A percentile compares a stretch with the other conserved stretches of the same genome.
phyloP scores from a whole-genome alignment of 768 basidiomycete species.

The Pleurotus salmoneostramineus region DNA sequence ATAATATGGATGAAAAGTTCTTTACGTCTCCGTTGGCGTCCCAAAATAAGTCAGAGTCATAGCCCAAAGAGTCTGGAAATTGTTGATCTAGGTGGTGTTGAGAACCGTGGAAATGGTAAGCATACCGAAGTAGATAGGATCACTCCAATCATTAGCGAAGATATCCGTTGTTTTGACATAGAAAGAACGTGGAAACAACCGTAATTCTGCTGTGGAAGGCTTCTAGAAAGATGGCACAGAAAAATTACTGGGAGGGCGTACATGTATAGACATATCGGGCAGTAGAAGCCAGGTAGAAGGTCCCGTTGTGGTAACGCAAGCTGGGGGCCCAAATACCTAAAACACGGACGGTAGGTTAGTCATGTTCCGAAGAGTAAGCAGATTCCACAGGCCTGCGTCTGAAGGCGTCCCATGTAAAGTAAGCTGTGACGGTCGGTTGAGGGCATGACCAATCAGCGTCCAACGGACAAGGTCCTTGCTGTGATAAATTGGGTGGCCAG shows the following conservation, averaged over 20 bases:
- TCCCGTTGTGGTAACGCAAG: constrained; percentile 30
- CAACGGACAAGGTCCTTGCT: constrained; percentile 31
- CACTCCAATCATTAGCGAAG: constrained; percentile 35
- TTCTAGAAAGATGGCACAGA: neutral
- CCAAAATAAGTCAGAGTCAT: constrained; percentile 39
- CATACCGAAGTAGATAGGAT: constrained; percentile 34
- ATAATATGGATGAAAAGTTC: neutral
- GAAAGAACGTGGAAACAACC: constrained; percentile 35
- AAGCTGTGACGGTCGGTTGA: constrained; percentile 31
- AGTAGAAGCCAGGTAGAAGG: constrained; percentile 31
- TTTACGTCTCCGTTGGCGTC: constrained; percentile 31
- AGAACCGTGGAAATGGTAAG: neutral
- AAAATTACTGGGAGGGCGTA: constrained; percentile 9
- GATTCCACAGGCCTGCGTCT: constrained; percentile 26
- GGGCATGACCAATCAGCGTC: constrained; percentile 32
- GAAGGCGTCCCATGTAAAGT: constrained; percentile 31
- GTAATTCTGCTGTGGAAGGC: constrained; percentile 24
- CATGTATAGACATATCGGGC: constrained; percentile 35
- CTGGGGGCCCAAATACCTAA: constrained; percentile 32
- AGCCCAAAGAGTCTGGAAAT: constrained; percentile 28
- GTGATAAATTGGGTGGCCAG: constrained; percentile 38
- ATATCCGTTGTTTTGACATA: constrained; percentile 34
- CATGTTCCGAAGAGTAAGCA: neutral
- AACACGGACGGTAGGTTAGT: neutral
- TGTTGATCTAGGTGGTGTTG: too few species aligned